These are phyloP conservation scores for Phycomyces blakesleeanus DNA, from an alignment of 192 early-diverging fungal genomes.

Conservation along the genomic window DNA sequence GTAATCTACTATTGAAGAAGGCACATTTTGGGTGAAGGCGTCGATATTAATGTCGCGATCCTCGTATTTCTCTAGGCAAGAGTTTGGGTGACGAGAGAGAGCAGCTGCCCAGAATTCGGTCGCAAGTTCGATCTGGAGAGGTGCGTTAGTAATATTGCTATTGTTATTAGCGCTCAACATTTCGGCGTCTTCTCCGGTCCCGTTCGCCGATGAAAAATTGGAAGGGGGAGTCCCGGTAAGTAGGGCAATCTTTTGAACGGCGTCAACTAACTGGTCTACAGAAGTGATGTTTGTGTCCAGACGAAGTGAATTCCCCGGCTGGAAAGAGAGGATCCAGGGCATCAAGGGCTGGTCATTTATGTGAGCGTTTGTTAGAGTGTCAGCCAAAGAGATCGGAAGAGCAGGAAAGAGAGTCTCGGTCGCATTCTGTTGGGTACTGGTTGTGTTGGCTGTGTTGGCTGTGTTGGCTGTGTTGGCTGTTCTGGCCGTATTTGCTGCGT, in stretches of 20 bases:
- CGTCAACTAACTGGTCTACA: slow-evolving; percentile 36
- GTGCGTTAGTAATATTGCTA: slow-evolving; percentile 1
- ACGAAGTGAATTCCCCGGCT: slow-evolving; percentile 23
- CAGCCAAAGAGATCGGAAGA: not conserved
- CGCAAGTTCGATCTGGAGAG: slow-evolving; percentile 2
- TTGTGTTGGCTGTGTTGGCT: too few species aligned
- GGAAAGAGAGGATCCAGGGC: slow-evolving; percentile 30
- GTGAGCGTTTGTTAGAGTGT: not conserved
- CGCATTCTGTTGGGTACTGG: not conserved
- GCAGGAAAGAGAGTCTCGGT: not conserved
- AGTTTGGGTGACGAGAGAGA: slow-evolving; percentile 10
- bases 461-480: not conserved
- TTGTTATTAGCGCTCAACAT: too few species aligned
- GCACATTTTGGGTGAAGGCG: slow-evolving; percentile 21
- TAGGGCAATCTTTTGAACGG: slow-evolving; percentile 28
- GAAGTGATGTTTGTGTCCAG: slow-evolving; percentile 38
- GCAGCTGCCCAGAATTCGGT: slow-evolving; percentile 24
- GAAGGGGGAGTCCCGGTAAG: slow-evolving; percentile 12
- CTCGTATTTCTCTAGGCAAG: slow-evolving; percentile 18
- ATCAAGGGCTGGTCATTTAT: slow-evolving; percentile 10
- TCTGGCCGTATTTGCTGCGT: not conserved
- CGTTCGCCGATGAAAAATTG: not conserved
- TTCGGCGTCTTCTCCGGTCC: not conserved
- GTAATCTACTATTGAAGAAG: slow-evolving; percentile 23
- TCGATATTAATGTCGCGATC: slow-evolving; percentile 10